Evolutionary conservation across 2,329 filamentous ascomycete genomes (phyloP).

Genomic region (Hymenotorrendiella dingleyae): DNA sequence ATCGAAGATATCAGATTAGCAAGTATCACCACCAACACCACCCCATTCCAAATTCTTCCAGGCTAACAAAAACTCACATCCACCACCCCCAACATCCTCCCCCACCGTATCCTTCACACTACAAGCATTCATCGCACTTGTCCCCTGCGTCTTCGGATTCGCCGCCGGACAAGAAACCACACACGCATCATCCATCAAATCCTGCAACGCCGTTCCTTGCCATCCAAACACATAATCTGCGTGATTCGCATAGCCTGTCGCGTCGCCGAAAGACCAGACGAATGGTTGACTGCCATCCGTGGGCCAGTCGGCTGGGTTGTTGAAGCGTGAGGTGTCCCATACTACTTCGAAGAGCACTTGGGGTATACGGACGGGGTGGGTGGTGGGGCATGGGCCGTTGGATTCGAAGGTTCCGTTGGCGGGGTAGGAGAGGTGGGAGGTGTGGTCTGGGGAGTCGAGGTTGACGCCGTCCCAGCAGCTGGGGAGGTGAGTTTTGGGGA

Average conservation of each 20-base stretch:
- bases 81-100: conserved; percentile 45
- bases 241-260: conserved; percentile 43
- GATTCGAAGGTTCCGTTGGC: conserved; percentile 18
- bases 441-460: conserved; percentile 9
- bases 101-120: conserved; percentile 40
- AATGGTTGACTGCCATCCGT: conserved; percentile 39
- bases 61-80: conserved; percentile 43
- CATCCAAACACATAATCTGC: conserved; percentile 48
- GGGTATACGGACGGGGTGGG: conserved; percentile 41
- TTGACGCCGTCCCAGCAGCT: conserved; percentile 12
- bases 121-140: conserved; percentile 42
- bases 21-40: too few relatives aligned
- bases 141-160: conserved; percentile 40
- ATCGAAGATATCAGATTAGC: too few relatives aligned
- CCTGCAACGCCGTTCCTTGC: conserved; percentile 43
- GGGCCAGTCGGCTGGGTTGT: conserved; percentile 39
- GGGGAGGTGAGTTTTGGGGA: conserved; percentile 28
- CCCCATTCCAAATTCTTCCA: too few relatives aligned
- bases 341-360: conserved; percentile 45
- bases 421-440: conserved; percentile 26
- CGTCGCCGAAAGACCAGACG: conserved; percentile 38
- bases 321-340: conserved; percentile 40
- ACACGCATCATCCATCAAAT: conserved; percentile 41
- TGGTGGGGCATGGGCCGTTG: conserved; percentile 18
- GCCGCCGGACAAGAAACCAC: conserved; percentile 42